These are phyloP conservation scores for Pterocarpus macrocarpus DNA, from an alignment of 306 rosid genomes.

Conservation along the genomic window DNA sequence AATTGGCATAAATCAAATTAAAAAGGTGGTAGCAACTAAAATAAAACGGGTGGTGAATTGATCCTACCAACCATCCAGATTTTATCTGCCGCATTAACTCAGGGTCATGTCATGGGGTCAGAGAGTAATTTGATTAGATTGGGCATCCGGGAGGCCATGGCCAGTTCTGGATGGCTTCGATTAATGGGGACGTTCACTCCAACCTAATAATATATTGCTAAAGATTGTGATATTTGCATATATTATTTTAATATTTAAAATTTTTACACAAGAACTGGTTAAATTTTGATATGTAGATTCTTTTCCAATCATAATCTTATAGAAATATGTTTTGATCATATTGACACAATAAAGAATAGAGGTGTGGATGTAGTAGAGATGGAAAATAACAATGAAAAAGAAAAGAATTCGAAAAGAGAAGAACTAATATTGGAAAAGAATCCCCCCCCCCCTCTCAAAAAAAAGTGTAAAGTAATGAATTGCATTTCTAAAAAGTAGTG, in stretches of 20 bases:
- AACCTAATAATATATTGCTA: slow-evolving; percentile 36
- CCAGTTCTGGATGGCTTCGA: slow-evolving; percentile 36
- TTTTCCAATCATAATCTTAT: too few relatives aligned
- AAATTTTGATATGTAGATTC: background rate
- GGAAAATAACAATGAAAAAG: too few relatives aligned
- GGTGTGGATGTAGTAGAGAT: too few relatives aligned
- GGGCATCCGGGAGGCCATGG: background rate
- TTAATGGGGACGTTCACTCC: slow-evolving; percentile 40
- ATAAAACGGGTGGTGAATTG: slow-evolving; percentile 51
- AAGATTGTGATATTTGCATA: background rate
- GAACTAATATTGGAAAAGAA: background rate
- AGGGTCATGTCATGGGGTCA: slow-evolving; percentile 59
- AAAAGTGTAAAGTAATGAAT: background rate
- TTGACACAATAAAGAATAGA: too few relatives aligned
- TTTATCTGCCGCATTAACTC: slow-evolving; percentile 63
- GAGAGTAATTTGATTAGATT: slow-evolving; percentile 31
- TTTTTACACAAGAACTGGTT: background rate
- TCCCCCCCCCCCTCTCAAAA: too few relatives aligned
- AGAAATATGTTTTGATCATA: too few relatives aligned
- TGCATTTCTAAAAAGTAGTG: slow-evolving; percentile 30
- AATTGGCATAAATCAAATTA: slow-evolving; percentile 52
- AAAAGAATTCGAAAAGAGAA: background rate
- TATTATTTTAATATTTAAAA: background rate
- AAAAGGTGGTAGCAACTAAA: slow-evolving; percentile 51
- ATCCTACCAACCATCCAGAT: slow-evolving; percentile 64